phyloP scores from a whole-genome alignment of 805 yeast genomes.

The Cyberlindnera amylophila region DNA sequence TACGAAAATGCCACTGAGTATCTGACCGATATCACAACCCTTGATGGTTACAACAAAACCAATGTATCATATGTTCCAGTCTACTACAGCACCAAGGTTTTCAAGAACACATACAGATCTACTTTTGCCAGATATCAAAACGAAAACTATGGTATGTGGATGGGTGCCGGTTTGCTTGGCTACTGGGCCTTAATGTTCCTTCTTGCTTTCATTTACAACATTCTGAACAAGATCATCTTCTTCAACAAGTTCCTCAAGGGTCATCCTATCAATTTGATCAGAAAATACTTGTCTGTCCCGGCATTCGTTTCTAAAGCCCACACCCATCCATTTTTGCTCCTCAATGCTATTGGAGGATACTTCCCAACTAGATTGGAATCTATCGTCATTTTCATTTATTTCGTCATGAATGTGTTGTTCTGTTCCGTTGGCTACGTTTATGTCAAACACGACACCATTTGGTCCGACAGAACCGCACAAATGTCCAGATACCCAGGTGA shows the following conservation, averaged over 20 bases:
- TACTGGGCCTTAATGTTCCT: slow-evolving; percentile 47
- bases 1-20: slow-evolving; percentile 44
- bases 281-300: slow-evolving; percentile 19
- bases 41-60: slow-evolving; percentile 34
- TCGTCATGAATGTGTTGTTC: slow-evolving; percentile 21
- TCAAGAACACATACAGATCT: slow-evolving; percentile 26
- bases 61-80: slow-evolving; percentile 36
- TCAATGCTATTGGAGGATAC: slow-evolving; percentile 19
- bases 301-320: slow-evolving; percentile 19
- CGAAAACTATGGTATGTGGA: slow-evolving; percentile 38
- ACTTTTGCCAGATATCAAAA: slow-evolving; percentile 32
- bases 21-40: slow-evolving; percentile 31
- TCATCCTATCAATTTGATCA: slow-evolving; percentile 14
- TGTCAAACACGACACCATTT: slow-evolving; percentile 19
- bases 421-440: slow-evolving; percentile 19
- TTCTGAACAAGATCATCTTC: slow-evolving; percentile 17
- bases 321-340: slow-evolving; percentile 15
- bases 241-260: slow-evolving; percentile 16
- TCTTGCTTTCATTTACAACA: slow-evolving; percentile 33
- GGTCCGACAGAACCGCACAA: slow-evolving; percentile 18
- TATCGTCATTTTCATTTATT: slow-evolving; percentile 34
- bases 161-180: slow-evolving; percentile 44
- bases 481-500: slow-evolving; percentile 27
- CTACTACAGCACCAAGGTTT: slow-evolving; percentile 26
- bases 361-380: slow-evolving; percentile 25